Conservation (phyloP, 2,329 filamentous ascomycete species). For the Didymella exigua region DNA sequence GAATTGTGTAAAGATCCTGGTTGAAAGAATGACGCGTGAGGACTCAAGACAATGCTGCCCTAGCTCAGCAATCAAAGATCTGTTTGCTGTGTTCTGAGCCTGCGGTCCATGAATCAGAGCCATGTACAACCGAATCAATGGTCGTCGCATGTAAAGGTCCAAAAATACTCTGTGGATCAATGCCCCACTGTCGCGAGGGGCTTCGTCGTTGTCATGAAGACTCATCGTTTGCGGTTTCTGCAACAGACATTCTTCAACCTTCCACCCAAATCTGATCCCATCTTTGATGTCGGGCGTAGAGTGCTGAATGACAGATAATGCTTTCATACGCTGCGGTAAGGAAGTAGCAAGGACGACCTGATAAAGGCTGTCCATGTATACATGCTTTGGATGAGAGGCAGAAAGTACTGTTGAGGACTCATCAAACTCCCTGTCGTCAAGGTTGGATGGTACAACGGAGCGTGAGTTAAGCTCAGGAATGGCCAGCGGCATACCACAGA, state of each 20-base stretch:
- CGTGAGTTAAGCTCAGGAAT: constrained; percentile 17
- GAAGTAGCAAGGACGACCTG: constrained; percentile 27
- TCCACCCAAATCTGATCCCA: constrained; percentile 18
- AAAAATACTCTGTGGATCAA: constrained; percentile 24
- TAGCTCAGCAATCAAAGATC: constrained; percentile 10
- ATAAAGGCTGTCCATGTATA: constrained; percentile 25
- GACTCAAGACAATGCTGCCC: constrained; percentile 26
- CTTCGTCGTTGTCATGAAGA: constrained; percentile 8
- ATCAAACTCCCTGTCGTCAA: constrained; percentile 28
- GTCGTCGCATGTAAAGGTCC: constrained; percentile 27
- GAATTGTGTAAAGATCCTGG: constrained; percentile 19
- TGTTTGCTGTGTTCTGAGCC: neutral
- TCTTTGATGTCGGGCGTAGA: constrained; percentile 17
- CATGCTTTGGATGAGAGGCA: constrained; percentile 4
- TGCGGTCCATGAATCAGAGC: constrained; percentile 27
- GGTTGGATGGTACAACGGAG: constrained; percentile 21
- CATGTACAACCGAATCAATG: constrained; percentile 26
- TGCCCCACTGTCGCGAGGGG: constrained; percentile 8
- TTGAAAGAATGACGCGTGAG: constrained; percentile 28
- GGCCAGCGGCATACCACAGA: constrained; percentile 24
- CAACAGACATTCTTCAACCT: constrained; percentile 16
- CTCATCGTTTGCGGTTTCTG: constrained; percentile 17
- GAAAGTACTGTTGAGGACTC: constrained; percentile 18
- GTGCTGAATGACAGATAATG: constrained; percentile 24
- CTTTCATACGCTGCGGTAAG: constrained; percentile 23